Evolutionary conservation across 2,329 filamentous ascomycete genomes (phyloP).

Genomic region (Beauveria varroae): DNA sequence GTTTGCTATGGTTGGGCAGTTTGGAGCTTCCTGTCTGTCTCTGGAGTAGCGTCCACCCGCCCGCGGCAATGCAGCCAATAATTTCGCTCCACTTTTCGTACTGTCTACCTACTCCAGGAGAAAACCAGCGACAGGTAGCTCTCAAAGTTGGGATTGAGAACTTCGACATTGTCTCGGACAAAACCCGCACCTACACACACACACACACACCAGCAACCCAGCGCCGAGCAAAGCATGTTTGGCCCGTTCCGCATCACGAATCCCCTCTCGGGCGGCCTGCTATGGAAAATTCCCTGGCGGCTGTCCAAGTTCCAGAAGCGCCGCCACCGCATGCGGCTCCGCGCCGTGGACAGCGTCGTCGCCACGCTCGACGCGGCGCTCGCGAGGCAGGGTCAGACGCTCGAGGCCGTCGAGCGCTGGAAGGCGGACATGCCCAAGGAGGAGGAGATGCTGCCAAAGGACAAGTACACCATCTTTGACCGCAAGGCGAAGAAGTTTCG

Average conservation of each 20-base stretch:
- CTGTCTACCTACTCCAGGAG: neutral
- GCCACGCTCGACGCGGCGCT: slow-evolving; percentile 74
- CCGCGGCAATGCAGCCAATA: slow-evolving; percentile 13
- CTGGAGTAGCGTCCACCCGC: neutral
- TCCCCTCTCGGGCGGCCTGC: slow-evolving; percentile 67
- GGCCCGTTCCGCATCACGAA: slow-evolving; percentile 74
- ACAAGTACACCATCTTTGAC: slow-evolving; percentile 98
- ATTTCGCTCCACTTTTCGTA: slow-evolving; percentile 20
- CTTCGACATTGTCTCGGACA: slow-evolving; percentile 17
- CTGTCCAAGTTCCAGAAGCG: slow-evolving; percentile 87
- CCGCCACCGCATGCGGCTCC: slow-evolving; percentile 74
- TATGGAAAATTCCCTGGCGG: slow-evolving; percentile 98
- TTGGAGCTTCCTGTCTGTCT: neutral
- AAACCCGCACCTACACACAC: slow-evolving; percentile 6
- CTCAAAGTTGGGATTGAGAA: neutral
- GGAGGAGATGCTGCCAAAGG: slow-evolving; percentile 87
- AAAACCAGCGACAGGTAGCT: neutral
- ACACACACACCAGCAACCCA: slow-evolving; percentile 10
- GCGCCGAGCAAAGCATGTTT: slow-evolving; percentile 54
- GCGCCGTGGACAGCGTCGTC: slow-evolving; percentile 81
- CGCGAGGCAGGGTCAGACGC: slow-evolving; percentile 60
- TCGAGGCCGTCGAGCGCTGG: slow-evolving; percentile 80
- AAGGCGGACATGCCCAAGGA: slow-evolving; percentile 94
- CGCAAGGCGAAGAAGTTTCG: slow-evolving; percentile 91
- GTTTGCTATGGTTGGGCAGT: neutral